These are phyloP conservation scores for Thyridium curvatum DNA, from an alignment of 2,329 filamentous ascomycete genomes.

Conservation along the genomic window DNA sequence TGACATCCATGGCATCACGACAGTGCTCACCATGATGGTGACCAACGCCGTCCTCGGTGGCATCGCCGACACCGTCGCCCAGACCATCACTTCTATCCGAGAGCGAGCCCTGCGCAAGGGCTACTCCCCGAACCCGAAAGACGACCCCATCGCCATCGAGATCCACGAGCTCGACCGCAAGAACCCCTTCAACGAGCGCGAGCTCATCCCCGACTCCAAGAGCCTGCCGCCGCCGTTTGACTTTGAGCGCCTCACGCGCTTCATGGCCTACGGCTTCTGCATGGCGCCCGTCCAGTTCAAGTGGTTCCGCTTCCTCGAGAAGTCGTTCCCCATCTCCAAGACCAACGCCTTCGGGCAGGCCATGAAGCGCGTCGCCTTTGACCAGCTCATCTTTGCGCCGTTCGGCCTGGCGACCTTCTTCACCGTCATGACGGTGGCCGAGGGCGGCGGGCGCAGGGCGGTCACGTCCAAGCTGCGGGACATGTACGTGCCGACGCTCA, in stretches of 20 bases:
- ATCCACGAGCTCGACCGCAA: constrained; percentile 83
- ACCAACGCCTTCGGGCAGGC: constrained; percentile 67
- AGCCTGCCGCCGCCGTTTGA: constrained; percentile 77
- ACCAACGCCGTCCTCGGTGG: constrained; percentile 95
- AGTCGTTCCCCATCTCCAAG: constrained; percentile 79
- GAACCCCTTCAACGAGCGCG: constrained; percentile 58
- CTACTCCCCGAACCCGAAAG: constrained; percentile 48
- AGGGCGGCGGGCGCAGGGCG: constrained; percentile 79
- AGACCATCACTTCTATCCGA: constrained; percentile 81
- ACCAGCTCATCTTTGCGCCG: constrained; percentile 90
- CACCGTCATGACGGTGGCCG: constrained; percentile 90
- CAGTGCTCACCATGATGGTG: constrained; percentile 97
- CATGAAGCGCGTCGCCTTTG: constrained; percentile 83
- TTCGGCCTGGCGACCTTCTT: constrained; percentile 85
- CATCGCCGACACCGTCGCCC: constrained; percentile 92
- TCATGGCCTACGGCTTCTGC: constrained; percentile 95
- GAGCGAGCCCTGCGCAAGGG: constrained; percentile 59
- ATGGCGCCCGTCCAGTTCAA: constrained; percentile 95
- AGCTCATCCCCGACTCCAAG: constrained; percentile 60
- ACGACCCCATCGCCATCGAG: constrained; percentile 76
- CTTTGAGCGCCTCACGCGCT: constrained; percentile 87
- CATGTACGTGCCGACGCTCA: constrained; percentile 88
- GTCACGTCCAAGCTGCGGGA: constrained; percentile 82
- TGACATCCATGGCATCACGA: constrained; percentile 5
- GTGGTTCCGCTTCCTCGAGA: constrained; percentile 86